Conservation (phyloP, 352 stramenopile species). For the Globisporangium canariense region DNA sequence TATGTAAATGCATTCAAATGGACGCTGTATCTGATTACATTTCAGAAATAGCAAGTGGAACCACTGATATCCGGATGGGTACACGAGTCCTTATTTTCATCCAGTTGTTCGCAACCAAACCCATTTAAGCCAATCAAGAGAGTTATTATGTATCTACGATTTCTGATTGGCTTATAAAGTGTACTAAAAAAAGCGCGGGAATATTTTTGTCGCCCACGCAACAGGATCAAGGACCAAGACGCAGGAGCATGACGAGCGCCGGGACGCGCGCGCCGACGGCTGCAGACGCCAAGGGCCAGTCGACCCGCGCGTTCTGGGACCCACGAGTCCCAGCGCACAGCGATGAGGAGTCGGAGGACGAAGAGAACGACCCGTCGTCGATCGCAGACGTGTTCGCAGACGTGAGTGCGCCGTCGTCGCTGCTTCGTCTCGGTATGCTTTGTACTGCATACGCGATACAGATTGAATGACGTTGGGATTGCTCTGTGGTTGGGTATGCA, state of each 20-base stretch:
- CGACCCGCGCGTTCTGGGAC: slow-evolving; percentile 5
- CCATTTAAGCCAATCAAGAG: too few relatives aligned
- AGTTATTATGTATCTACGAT: background rate
- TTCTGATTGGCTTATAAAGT: slow-evolving; percentile 1
- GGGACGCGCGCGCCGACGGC: background rate
- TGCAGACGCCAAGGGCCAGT: background rate
- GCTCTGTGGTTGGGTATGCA: background rate
- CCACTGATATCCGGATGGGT: slow-evolving; percentile 5
- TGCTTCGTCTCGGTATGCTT: too few relatives aligned
- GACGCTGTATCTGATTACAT: too few relatives aligned
- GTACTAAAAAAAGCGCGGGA: slow-evolving; percentile 5
- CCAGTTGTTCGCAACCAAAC: background rate
- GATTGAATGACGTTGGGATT: too few relatives aligned
- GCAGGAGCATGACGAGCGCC: background rate
- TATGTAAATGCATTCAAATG: too few relatives aligned
- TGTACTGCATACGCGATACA: too few relatives aligned
- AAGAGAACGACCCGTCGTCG: slow-evolving; percentile 41
- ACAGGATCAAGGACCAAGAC: background rate
- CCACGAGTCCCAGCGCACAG: background rate
- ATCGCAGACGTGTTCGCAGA: slow-evolving; percentile 68
- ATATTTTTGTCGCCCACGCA: background rate
- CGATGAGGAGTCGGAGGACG: slow-evolving; percentile 20
- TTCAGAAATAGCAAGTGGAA: background rate
- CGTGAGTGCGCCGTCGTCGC: slow-evolving; percentile 22
- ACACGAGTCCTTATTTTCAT: slow-evolving; percentile 5